Evolutionary conservation across 176 grass and related monocot species (phyloP), one percentile per base, ranked within the genome.

Genomic region (Olyra latifolia): DNA sequence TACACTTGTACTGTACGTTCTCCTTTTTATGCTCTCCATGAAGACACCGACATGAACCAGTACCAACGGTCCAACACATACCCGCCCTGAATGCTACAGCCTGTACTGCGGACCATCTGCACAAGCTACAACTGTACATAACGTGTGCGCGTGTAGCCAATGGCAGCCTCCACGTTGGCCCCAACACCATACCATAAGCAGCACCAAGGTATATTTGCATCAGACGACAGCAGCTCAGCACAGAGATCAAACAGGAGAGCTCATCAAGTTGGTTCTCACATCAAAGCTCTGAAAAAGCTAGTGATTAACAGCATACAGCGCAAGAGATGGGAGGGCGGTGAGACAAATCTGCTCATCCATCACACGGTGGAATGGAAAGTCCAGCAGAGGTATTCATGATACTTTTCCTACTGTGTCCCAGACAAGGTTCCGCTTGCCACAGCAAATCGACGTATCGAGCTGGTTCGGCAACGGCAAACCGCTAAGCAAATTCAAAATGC

Each of bases 341-440:
- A 57, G 10, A 24, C 3, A n/a, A n/a, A 20, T 10, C 5, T 35
- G 61, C 30, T 84, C 67, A 67, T 59, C 66, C 20, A 52, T 80
- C 28, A 76, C 65, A 85, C n/a, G n/a, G n/a, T n/a, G n/a, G n/a
- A n/a, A n/a, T 5, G 10, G 17, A 16, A 35, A 43, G 10, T 27
- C 64, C 32, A 25, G 61, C 78, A 15, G 15, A 57, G 46, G 68
- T 67, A 30, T 15, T 4, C 62, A 53, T 17, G 41, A 67, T 62
- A 24, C 42, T 56, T 23, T 85, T 62, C 54, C 82, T 61, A 55
- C 17, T 23, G 61, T 60, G 60, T 45, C 38, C 43, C n/a, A n/a
- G n/a, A n/a, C n/a, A n/a, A n/a, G n/a, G n/a, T n/a, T n/a, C n/a
- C n/a, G n/a, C n/a, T n/a, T n/a, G n/a, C n/a, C n/a, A n/a, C n/a